These are phyloP conservation scores for Lunularia cruciata DNA, from an alignment of 225 moss, liverwort and hornwort genomes.

Conservation along the genomic window DNA sequence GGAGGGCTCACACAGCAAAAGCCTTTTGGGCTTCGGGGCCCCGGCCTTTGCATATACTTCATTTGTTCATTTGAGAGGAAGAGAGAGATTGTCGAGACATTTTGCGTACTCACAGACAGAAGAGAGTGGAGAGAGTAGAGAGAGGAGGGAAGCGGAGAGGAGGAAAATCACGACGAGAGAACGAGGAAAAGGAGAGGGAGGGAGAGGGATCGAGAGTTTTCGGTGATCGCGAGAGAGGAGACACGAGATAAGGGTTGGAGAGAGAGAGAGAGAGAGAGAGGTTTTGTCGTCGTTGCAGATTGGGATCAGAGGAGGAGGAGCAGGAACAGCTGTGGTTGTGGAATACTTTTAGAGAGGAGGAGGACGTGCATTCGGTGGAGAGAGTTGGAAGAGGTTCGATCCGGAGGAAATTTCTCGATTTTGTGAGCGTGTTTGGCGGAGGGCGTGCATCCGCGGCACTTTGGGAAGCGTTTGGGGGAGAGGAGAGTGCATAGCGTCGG, in stretches of 20 bases:
- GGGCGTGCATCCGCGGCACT: background rate
- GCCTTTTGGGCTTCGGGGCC: no score
- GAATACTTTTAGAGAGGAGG: background rate
- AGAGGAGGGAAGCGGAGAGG: background rate
- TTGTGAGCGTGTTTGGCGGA: background rate
- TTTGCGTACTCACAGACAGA: no score
- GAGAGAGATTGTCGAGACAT: no score
- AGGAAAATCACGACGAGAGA: background rate
- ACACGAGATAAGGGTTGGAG: background rate
- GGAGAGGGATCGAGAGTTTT: background rate
- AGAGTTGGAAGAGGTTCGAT: slow-evolving; percentile 2
- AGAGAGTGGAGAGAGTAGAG: no score
- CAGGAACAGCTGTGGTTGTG: background rate
- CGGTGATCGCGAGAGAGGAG: background rate
- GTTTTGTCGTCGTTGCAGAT: slow-evolving; percentile 1
- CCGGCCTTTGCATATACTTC: no score
- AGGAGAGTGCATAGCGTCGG: slow-evolving; percentile 8
- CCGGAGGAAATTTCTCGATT: slow-evolving; percentile 33
- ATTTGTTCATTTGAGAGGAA: no score
- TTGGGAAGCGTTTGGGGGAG: background rate
- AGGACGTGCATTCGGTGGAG: background rate
- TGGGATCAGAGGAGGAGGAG: background rate
- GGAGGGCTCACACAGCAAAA: no score
- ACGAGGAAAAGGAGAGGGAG: background rate
- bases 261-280: background rate